These are phyloP conservation scores for Agrocybe pediades DNA, from an alignment of 768 basidiomycete genomes.

Conservation along the genomic window DNA sequence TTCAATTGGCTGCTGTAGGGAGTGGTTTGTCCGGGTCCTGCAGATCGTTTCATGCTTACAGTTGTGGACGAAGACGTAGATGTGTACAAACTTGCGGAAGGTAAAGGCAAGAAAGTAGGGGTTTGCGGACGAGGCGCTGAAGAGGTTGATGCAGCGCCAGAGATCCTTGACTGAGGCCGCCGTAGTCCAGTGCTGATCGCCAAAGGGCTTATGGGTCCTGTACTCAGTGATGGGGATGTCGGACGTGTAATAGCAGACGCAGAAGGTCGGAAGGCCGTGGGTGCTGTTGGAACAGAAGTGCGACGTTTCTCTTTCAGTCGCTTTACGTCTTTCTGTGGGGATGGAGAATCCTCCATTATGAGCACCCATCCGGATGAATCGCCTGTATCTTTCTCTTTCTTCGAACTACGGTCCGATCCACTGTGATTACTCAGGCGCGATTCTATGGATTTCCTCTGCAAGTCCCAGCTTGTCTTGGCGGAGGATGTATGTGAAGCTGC, in stretches of 20 bases:
- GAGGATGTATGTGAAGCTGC: constrained; percentile 41
- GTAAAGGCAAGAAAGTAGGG: constrained; percentile 77
- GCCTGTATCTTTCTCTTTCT: constrained; percentile 49
- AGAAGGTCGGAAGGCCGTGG: constrained; percentile 40
- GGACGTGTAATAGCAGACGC: constrained; percentile 46
- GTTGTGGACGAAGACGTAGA: constrained; percentile 38
- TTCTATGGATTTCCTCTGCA: constrained; percentile 42
- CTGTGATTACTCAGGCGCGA: constrained; percentile 49
- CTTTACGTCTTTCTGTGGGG: constrained; percentile 60
- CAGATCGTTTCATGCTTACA: constrained; percentile 58
- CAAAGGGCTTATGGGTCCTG: constrained; percentile 27
- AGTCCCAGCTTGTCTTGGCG: constrained; percentile 46
- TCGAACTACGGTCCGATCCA: constrained; percentile 44
- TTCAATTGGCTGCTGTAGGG: constrained; percentile 44
- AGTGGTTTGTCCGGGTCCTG: constrained; percentile 46
- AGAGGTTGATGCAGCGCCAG: constrained; percentile 66
- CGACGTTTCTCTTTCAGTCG: constrained; percentile 45
- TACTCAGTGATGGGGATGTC: constrained; percentile 24
- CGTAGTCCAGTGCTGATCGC: constrained; percentile 45
- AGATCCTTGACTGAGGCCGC: constrained; percentile 75
- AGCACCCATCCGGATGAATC: constrained; percentile 85
- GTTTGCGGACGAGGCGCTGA: constrained; percentile 73
- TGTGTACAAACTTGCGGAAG: constrained; percentile 51
- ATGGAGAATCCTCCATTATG: constrained; percentile 86
- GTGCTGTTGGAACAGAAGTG: constrained; percentile 61